phyloP scores from a whole-genome alignment of 2,329 filamentous ascomycete genomes.

The Penicillium concentricum region DNA sequence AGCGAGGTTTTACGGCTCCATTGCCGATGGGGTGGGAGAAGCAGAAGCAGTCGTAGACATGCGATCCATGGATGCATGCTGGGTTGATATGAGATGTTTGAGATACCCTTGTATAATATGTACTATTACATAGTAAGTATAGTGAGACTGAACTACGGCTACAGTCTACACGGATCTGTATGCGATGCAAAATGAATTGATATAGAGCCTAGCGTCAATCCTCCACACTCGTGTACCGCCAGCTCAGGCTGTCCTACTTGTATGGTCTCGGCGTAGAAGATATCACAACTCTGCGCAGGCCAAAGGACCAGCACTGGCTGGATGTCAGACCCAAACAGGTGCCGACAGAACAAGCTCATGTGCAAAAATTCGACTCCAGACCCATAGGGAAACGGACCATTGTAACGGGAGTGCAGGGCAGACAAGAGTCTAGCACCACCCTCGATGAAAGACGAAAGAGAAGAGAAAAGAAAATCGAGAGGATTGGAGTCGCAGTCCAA shows the following conservation, averaged over 20 bases:
- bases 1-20: conserved; percentile 31
- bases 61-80: neutral
- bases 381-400: conserved; percentile 18
- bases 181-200: conserved; percentile 19
- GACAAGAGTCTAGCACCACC: conserved; percentile 21
- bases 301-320: neutral
- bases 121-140: neutral
- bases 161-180: neutral
- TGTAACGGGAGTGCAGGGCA: conserved; percentile 20
- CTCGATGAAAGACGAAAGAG: conserved; percentile 40
- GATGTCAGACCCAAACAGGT: conserved; percentile 11
- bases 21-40: conserved; percentile 33
- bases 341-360: conserved; percentile 11
- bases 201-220: conserved; percentile 18
- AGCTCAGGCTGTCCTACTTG: conserved; percentile 6
- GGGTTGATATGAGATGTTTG: neutral
- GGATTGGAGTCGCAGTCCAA: conserved; percentile 35
- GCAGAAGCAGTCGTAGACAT: neutral
- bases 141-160: neutral
- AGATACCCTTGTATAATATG: conserved; percentile 16
- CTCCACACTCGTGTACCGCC: conserved; percentile 16
- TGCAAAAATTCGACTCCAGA: conserved; percentile 13
- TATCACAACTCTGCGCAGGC: conserved; percentile 27
- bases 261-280: conserved; percentile 15
- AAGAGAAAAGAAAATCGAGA: conserved; percentile 17